Evolutionary conservation across 306 rosid species (phyloP).

Genomic region (Hippophae tibetana): DNA sequence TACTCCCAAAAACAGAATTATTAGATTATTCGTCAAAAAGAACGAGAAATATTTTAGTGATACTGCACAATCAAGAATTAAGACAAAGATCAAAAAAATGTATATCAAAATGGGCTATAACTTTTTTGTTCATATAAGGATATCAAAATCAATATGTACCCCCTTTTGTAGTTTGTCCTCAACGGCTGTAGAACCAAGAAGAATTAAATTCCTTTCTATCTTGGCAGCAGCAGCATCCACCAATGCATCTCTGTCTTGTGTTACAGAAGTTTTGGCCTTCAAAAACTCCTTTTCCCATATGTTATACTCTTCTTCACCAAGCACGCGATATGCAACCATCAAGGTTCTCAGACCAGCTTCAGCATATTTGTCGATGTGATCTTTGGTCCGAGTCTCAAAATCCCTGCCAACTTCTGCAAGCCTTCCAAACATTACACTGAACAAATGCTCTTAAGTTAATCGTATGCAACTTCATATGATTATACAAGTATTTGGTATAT

Average conservation of each 20-base stretch:
- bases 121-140: background rate
- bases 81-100: conserved; percentile 1
- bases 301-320: conserved; percentile 50
- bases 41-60: background rate
- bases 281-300: conserved; percentile 55
- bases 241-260: conserved; percentile 39
- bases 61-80: background rate
- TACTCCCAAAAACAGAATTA: conserved; percentile 19
- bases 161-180: conserved; percentile 86
- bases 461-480: conserved; percentile 10
- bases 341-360: conserved; percentile 85
- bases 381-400: conserved; percentile 62
- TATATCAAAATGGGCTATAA: conserved; percentile 5
- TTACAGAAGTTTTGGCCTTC: conserved; percentile 52
- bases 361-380: conserved; percentile 56
- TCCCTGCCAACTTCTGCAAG: conserved; percentile 52
- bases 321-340: conserved; percentile 54
- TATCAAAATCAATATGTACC: conserved; percentile 30
- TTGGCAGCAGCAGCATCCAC: conserved; percentile 52
- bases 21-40: background rate
- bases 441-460: conserved; percentile 21
- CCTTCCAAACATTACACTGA: conserved; percentile 69
- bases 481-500: background rate
- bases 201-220: conserved; percentile 59
- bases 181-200: conserved; percentile 85